Evolutionary conservation across 768 basidiomycete species (phyloP).

Genomic region (Rhizopogon vulgaris): DNA sequence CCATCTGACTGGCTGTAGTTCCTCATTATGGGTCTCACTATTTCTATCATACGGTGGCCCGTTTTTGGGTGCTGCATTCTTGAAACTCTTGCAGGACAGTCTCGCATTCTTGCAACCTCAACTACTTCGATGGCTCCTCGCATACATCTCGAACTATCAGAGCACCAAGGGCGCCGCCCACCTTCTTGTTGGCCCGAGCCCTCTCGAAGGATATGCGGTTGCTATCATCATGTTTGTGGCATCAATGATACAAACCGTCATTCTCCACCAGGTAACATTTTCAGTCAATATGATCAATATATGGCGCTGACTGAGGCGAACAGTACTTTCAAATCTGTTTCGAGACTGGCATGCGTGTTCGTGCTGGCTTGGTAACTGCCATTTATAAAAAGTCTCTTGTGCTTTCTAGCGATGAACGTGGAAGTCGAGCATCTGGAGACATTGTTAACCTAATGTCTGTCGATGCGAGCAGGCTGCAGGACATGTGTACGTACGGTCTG

Average conservation of each 20-base stretch:
- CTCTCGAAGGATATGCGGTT: conserved; percentile 68
- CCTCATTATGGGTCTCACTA: conserved; percentile 68
- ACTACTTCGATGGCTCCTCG: conserved; percentile 70
- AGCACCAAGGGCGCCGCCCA: conserved; percentile 29
- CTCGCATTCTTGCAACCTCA: conserved; percentile 86
- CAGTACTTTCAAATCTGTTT: conserved; percentile 84
- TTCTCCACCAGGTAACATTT: conserved; percentile 65
- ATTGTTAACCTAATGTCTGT: conserved; percentile 95
- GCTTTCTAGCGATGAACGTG: conserved; percentile 80
- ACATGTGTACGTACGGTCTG: conserved; percentile 76
- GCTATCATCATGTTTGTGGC: conserved; percentile 75
- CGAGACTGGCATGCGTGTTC: conserved; percentile 89
- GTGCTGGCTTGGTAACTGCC: conserved; percentile 77
- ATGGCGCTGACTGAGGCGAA: background rate
- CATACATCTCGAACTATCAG: conserved; percentile 80
- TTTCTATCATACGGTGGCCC: conserved; percentile 75
- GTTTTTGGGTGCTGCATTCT: conserved; percentile 49
- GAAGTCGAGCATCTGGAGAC: conserved; percentile 71
- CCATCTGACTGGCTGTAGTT: conserved; percentile 27
- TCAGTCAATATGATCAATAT: background rate
- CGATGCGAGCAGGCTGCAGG: conserved; percentile 72
- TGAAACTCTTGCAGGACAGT: conserved; percentile 78
- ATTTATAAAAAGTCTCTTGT: conserved; percentile 86
- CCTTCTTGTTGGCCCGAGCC: conserved; percentile 24
- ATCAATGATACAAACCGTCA: conserved; percentile 71